phyloP scores from a whole-genome alignment of 2,329 filamentous ascomycete species.

The Harringtonia aguacate region DNA sequence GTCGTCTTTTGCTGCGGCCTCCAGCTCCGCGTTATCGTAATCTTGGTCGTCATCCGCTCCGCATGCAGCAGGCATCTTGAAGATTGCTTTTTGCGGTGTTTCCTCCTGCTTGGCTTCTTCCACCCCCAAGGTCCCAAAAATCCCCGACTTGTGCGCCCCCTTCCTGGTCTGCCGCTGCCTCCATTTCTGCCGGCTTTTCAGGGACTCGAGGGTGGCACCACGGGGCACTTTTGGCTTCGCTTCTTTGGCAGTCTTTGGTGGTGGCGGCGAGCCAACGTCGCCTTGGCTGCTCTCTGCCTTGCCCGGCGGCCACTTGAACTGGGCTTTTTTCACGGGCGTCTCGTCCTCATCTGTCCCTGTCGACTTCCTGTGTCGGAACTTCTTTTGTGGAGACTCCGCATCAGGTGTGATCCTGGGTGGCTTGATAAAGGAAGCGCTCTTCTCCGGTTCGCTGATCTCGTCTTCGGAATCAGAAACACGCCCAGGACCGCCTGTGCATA shows the following conservation, averaged over 20 bases:
- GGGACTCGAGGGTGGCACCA: neutral
- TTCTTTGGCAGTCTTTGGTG: too few relatives aligned
- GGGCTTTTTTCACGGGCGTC: neutral
- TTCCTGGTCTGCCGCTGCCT: neutral
- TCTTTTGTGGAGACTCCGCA: constrained; percentile 1
- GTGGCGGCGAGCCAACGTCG: neutral
- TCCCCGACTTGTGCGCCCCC: neutral
- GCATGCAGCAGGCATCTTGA: constrained; percentile 1
- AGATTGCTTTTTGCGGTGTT: neutral
- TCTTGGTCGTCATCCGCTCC: neutral
- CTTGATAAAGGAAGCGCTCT: neutral
- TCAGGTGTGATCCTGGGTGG: constrained; percentile 1
- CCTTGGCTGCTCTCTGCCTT: too few relatives aligned
- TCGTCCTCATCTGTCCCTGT: neutral
- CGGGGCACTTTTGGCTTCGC: neutral
- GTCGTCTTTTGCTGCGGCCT: too few relatives aligned
- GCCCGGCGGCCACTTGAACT: constrained; percentile 3
- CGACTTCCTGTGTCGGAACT: neutral
- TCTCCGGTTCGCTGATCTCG: neutral
- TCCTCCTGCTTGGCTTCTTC: neutral
- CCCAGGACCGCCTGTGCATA: neutral
- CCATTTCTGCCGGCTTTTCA: neutral
- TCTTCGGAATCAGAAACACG: neutral
- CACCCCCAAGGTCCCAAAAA: neutral
- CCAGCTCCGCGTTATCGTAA: neutral